Evolutionary conservation across 2,329 filamentous ascomycete genomes (phyloP).

Genomic region (Pseudogymnoascus sp.): DNA sequence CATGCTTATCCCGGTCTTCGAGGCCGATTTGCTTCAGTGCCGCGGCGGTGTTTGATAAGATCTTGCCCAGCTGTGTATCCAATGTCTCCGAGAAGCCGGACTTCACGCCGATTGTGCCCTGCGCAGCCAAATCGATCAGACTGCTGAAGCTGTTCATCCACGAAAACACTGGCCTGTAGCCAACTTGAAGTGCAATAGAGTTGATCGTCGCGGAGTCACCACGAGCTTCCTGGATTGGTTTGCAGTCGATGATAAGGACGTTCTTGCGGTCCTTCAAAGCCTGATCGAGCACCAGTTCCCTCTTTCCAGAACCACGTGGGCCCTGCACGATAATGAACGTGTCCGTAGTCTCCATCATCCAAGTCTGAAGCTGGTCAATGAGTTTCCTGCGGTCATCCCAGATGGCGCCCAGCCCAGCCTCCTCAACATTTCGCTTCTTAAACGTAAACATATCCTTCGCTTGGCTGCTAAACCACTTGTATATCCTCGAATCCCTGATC

Average conservation of each 20-base stretch:
- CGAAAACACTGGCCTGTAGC: slow-evolving; percentile 87
- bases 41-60: slow-evolving; percentile 72
- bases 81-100: slow-evolving; percentile 89
- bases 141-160: slow-evolving; percentile 95
- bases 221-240: slow-evolving; percentile 81
- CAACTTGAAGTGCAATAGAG: slow-evolving; percentile 72
- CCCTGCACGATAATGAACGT: slow-evolving; percentile 94
- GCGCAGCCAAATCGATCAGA: slow-evolving; percentile 83
- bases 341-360: slow-evolving; percentile 80
- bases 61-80: slow-evolving; percentile 82
- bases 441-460: slow-evolving; percentile 60
- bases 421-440: slow-evolving; percentile 48
- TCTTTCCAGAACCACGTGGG: slow-evolving; percentile 83
- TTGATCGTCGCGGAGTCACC: slow-evolving; percentile 82
- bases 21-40: slow-evolving; percentile 75
- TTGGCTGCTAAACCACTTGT: slow-evolving; percentile 74
- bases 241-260: slow-evolving; percentile 84
- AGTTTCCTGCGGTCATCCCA: slow-evolving; percentile 81
- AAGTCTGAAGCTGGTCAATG: slow-evolving; percentile 74
- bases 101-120: slow-evolving; percentile 89
- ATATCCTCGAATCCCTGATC: slow-evolving; percentile 63
- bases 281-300: slow-evolving; percentile 78
- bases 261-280: slow-evolving; percentile 68
- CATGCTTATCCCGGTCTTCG: slow-evolving; percentile 59
- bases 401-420: slow-evolving; percentile 67